A percentile compares a stretch with the other conserved stretches of the same genome.
Evolutionary conservation across 1,139 yeast species (phyloP).

Genomic region (Scheffersomyces segobiensis): DNA sequence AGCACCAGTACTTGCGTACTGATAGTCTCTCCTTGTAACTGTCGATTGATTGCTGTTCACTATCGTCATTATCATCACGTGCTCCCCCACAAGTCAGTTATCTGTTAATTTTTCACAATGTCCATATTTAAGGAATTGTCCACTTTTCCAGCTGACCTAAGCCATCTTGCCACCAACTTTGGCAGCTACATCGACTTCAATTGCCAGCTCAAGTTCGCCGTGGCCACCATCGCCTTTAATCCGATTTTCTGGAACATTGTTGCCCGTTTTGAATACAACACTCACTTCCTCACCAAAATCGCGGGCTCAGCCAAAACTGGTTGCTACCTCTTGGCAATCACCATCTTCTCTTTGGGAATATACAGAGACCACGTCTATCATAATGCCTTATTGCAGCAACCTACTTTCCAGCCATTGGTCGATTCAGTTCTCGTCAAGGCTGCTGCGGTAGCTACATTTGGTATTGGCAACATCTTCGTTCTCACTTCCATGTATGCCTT

Average conservation of each 20-base stretch:
- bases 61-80: background rate
- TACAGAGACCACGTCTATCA: slow-evolving; percentile 78
- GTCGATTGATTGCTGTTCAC: background rate
- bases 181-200: slow-evolving; percentile 22
- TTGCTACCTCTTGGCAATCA: slow-evolving; percentile 77
- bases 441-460: slow-evolving; percentile 45
- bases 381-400: slow-evolving; percentile 53
- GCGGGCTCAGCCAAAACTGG: slow-evolving; percentile 71
- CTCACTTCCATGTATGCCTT: slow-evolving; percentile 86
- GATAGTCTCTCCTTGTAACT: background rate
- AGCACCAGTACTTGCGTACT: background rate
- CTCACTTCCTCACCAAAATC: slow-evolving; percentile 70
- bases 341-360: slow-evolving; percentile 83
- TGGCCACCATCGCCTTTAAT: slow-evolving; percentile 75
- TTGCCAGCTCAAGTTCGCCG: slow-evolving; percentile 35
- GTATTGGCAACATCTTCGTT: slow-evolving; percentile 76
- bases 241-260: slow-evolving; percentile 95
- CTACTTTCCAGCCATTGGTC: slow-evolving; percentile 51
- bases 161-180: slow-evolving; percentile 17
- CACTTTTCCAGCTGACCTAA: slow-evolving; percentile 8
- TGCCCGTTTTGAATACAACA: slow-evolving; percentile 81
- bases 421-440: slow-evolving; percentile 35
- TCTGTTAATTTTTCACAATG: background rate
- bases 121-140: slow-evolving; percentile 5
- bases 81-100: background rate